These are phyloP conservation scores for Osmanthus fragrans DNA, from an alignment of 257 asterid species.

Conservation along the genomic window DNA sequence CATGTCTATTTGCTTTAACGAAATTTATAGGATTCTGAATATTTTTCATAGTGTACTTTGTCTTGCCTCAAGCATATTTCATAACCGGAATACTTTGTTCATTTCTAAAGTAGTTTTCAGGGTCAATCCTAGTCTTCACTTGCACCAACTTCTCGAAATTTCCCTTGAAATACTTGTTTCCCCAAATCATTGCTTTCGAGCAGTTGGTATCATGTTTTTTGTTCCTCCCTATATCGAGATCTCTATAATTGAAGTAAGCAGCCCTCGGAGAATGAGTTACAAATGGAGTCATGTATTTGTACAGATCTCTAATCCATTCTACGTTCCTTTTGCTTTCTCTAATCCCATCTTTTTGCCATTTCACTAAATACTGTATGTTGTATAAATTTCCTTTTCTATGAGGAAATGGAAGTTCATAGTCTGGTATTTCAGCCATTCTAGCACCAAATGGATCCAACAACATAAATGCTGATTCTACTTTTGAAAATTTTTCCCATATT, in stretches of 20 bases:
- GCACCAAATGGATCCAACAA: conserved; percentile 66
- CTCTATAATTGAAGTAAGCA: conserved; percentile 30
- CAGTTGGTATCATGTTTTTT: conserved; percentile 18
- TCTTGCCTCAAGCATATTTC: too few relatives aligned
- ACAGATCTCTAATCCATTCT: conserved; percentile 37
- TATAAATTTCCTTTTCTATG: conserved; percentile 55
- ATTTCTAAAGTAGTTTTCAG: conserved; percentile 47
- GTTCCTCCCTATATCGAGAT: conserved; percentile 32
- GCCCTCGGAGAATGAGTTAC: conserved; percentile 25
- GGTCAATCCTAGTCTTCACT: conserved; percentile 25
- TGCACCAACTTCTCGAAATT: conserved; percentile 32
- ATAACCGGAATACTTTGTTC: conserved; percentile 55
- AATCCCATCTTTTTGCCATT: conserved; percentile 35
- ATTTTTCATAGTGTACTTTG: too few relatives aligned
- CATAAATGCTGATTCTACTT: conserved; percentile 31
- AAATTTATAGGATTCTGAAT: not conserved
- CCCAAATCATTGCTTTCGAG: conserved; percentile 28
- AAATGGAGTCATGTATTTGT: conserved; percentile 27
- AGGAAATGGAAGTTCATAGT: conserved; percentile 46
- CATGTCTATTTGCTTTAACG: too few relatives aligned
- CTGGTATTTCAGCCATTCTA: conserved; percentile 40
- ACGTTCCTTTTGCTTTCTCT: conserved; percentile 28
- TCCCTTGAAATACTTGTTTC: conserved; percentile 34
- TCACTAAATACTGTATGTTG: conserved; percentile 50
- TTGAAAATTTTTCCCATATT: conserved; percentile 27